Evolutionary conservation across 1,139 yeast genomes (phyloP).

Genomic region (Geotrichum phurueaensis): DNA sequence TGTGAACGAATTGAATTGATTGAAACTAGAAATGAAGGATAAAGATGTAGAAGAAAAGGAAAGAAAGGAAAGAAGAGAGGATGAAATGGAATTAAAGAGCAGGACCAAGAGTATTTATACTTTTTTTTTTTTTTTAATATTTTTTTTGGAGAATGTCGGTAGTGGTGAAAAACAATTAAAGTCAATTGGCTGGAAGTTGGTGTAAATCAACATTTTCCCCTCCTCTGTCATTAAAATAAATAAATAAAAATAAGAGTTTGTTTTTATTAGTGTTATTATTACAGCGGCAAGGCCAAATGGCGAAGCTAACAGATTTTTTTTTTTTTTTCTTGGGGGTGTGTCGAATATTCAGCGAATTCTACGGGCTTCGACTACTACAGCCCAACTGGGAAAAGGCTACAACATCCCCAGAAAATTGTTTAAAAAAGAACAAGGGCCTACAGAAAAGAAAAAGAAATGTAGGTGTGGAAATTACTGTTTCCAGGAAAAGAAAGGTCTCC

Average conservation of each 20-base stretch:
- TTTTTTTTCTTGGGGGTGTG: too few species aligned
- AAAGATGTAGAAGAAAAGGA: constrained; percentile 4
- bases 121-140: constrained; percentile 1
- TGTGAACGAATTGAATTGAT: not conserved
- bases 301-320: not conserved
- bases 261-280: too few species aligned
- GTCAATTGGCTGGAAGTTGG: not conserved
- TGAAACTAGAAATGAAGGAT: not conserved
- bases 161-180: not conserved
- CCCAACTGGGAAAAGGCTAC: not conserved
- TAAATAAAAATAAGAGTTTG: not conserved
- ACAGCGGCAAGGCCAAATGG: not conserved
- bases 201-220: not conserved
- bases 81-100: not conserved
- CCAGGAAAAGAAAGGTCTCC: not conserved
- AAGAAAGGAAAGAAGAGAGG: not conserved
- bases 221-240: not conserved
- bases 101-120: constrained; percentile 6
- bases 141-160: not conserved
- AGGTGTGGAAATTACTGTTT: not conserved
- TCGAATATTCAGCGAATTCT: too few species aligned
- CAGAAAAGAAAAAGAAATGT: not conserved
- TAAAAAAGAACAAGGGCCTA: too few species aligned
- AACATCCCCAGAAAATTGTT: not conserved
- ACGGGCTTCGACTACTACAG: not conserved